A percentile compares a stretch with the other conserved stretches of the same genome.
Evolutionary conservation across 1,139 yeast genomes (phyloP).

Genomic region (Nakaseomyces kungkrabaensis): DNA sequence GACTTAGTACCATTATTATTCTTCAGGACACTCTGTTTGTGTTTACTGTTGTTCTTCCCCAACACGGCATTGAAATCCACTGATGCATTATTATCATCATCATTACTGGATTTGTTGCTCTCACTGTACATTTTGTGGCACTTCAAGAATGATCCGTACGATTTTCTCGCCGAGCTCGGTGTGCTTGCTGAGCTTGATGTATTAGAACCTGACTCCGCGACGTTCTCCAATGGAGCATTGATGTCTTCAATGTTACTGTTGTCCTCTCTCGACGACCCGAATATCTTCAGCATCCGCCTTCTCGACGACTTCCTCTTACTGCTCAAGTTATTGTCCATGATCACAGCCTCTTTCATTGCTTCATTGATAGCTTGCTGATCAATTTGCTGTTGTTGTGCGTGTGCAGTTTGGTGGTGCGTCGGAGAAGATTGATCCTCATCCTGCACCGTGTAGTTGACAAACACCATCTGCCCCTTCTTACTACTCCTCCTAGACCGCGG

Average conservation of each 20-base stretch:
- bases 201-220: neutral
- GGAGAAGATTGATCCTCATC: conserved; percentile 8
- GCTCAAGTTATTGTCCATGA: neutral
- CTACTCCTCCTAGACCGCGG: conserved; percentile 11
- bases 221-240: neutral
- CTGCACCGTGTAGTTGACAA: conserved; percentile 29
- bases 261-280: conserved; percentile 10
- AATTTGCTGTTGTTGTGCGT: conserved; percentile 5
- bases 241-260: neutral
- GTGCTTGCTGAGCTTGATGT: conserved; percentile 6
- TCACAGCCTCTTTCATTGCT: neutral
- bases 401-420: neutral
- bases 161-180: conserved; percentile 9
- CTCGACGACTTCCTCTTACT: conserved; percentile 21
- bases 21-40: neutral
- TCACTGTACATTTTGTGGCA: conserved; percentile 10
- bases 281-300: conserved; percentile 26
- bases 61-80: neutral
- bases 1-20: neutral
- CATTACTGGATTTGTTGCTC: neutral
- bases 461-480: conserved; percentile 26
- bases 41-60: neutral
- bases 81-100: neutral
- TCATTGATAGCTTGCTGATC: neutral
- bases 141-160: conserved; percentile 20